A percentile compares a stretch with the other conserved stretches of the same genome.
phyloP scores from a whole-genome alignment of 352 stramenopile genomes.

The Globisporangium perplexum region DNA sequence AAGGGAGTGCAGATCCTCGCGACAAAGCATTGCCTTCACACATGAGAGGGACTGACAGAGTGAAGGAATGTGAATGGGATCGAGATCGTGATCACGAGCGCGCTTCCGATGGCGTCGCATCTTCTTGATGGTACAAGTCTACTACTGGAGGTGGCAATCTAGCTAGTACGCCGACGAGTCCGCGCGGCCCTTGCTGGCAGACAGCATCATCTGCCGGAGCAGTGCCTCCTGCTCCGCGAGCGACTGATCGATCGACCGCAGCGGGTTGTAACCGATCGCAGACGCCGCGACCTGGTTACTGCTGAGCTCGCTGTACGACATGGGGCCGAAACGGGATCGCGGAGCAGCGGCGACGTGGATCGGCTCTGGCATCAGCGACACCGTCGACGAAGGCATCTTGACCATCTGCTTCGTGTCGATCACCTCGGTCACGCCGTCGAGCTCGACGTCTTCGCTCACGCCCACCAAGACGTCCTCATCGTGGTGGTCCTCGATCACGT shows the following conservation, averaged over 20 bases:
- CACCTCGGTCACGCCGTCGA: slow-evolving; percentile 28
- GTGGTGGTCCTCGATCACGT: slow-evolving; percentile 38
- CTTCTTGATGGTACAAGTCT: background rate
- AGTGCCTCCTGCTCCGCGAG: slow-evolving; percentile 25
- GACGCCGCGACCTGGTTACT: background rate
- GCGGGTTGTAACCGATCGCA: background rate
- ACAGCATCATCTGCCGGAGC: slow-evolving; percentile 20
- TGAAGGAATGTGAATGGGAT: no score
- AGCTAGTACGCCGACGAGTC: background rate
- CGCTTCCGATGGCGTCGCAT: background rate
- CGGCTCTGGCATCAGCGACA: background rate
- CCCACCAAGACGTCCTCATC: slow-evolving; percentile 15
- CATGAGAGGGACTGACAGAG: no score
- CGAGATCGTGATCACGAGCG: background rate
- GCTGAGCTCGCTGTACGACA: background rate
- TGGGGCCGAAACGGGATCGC: background rate
- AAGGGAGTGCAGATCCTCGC: no score
- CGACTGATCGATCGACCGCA: slow-evolving; percentile 18
- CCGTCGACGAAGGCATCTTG: slow-evolving; percentile 2
- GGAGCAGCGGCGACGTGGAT: background rate
- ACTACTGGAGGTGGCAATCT: background rate
- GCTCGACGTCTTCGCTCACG: slow-evolving; percentile 20
- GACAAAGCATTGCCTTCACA: no score
- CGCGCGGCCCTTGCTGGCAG: slow-evolving; percentile 8
- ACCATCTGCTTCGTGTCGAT: slow-evolving; percentile 51